Evolutionary conservation across 164 flowering plant species (phyloP).

Genomic region (Hamamelis virginiana): DNA sequence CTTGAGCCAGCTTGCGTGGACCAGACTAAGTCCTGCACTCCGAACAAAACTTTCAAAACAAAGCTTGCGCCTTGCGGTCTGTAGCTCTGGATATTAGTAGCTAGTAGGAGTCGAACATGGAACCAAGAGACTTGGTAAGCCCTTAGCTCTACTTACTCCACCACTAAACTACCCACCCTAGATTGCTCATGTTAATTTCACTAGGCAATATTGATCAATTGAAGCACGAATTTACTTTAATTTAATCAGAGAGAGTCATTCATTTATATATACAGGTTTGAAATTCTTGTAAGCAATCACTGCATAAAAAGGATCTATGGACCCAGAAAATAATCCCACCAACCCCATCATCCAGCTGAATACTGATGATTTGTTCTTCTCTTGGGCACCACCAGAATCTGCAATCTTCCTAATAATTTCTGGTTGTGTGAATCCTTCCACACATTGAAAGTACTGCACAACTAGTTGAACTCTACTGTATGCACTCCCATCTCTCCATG

Average conservation of each 20-base stretch:
- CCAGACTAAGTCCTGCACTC: too few species aligned
- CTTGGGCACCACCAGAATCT: slow-evolving; percentile 16
- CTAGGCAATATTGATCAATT: too few species aligned
- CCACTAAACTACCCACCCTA: too few species aligned
- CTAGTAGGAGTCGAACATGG: too few species aligned
- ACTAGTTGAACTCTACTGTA: slow-evolving; percentile 73
- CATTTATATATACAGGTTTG: slow-evolving; percentile 56
- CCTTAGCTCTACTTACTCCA: too few species aligned
- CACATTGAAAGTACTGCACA: slow-evolving; percentile 67
- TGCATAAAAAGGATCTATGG: slow-evolving; percentile 85
- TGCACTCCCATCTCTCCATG: slow-evolving; percentile 75
- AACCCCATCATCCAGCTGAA: slow-evolving; percentile 42
- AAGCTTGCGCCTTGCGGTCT: too few species aligned
- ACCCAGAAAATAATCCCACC: slow-evolving; percentile 43
- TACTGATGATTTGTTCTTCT: slow-evolving; percentile 24
- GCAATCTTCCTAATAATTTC: slow-evolving; percentile 50
- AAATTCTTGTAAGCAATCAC: slow-evolving; percentile 69
- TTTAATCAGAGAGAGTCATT: slow-evolving; percentile 12
- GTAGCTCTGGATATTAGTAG: too few species aligned
- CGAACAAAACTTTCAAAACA: too few species aligned
- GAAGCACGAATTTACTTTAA: too few species aligned
- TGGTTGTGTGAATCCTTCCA: slow-evolving; percentile 72
- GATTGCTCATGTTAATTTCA: too few species aligned
- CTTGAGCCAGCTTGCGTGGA: too few species aligned
- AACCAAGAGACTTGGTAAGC: too few species aligned